Percentiles rank a stretch among this genome's conserved stretches.
Evolutionary conservation across 1,139 yeast genomes (phyloP).

Genomic region (Diutina pseudorugosa): DNA sequence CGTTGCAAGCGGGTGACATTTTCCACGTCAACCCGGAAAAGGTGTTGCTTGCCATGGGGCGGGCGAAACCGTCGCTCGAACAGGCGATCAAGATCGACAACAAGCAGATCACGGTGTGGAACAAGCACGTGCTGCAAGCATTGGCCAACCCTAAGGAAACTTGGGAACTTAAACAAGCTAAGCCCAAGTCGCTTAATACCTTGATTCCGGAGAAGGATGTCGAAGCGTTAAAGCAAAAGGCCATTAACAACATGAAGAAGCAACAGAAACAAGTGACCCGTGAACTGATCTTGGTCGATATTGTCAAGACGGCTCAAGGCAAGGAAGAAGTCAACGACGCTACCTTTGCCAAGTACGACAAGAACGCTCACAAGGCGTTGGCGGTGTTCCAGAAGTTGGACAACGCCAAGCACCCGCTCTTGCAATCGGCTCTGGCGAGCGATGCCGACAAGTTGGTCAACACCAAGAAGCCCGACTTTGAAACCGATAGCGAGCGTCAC

Average conservation of each 20-base stretch:
- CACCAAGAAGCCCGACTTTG: constrained; percentile 26
- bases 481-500: constrained; percentile 23
- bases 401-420: background rate
- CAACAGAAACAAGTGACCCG: constrained; percentile 32
- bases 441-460: constrained; percentile 9
- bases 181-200: constrained; percentile 28
- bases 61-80: constrained; percentile 63
- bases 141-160: constrained; percentile 43
- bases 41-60: constrained; percentile 78
- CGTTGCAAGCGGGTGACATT: constrained; percentile 74
- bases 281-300: constrained; percentile 31
- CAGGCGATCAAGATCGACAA: constrained; percentile 59
- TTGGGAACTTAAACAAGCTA: constrained; percentile 41
- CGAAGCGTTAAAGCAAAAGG: constrained; percentile 13
- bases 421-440: background rate
- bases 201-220: constrained; percentile 9
- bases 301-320: constrained; percentile 16
- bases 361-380: background rate
- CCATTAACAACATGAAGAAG: constrained; percentile 21
- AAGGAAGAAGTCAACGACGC: constrained; percentile 12
- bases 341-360: constrained; percentile 5
- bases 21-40: constrained; percentile 79
- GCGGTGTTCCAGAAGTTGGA: background rate
- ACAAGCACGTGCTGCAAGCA: constrained; percentile 51
- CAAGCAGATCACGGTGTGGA: constrained; percentile 65